Evolutionary conservation across 1,139 yeast species (phyloP).

Genomic region (Yamadazyma diospyri): DNA sequence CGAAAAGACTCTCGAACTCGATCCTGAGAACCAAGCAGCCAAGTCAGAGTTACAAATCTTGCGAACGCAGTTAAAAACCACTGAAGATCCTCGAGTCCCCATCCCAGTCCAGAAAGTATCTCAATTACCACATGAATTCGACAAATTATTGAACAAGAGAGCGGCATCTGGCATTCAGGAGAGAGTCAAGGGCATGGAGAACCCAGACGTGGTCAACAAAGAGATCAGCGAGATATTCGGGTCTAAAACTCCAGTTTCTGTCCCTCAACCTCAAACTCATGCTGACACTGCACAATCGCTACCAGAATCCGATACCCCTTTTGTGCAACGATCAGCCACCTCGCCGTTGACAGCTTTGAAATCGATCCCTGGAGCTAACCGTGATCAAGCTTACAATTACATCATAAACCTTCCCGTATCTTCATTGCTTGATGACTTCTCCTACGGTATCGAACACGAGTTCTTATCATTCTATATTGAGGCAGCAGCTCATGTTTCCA

Average conservation of each 20-base stretch:
- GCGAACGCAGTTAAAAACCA: not conserved
- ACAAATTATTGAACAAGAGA: slow-evolving; percentile 11
- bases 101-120: slow-evolving; percentile 46
- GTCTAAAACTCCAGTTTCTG: slow-evolving; percentile 2
- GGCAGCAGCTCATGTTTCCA: slow-evolving; percentile 30
- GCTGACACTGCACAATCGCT: too few species aligned
- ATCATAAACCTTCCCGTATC: slow-evolving; percentile 31
- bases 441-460: slow-evolving; percentile 55
- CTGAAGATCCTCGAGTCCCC: slow-evolving; percentile 9
- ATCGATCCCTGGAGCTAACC: slow-evolving; percentile 24
- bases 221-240: slow-evolving; percentile 12
- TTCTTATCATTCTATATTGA: slow-evolving; percentile 51
- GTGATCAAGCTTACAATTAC: slow-evolving; percentile 35
- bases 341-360: slow-evolving; percentile 26
- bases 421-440: slow-evolving; percentile 33
- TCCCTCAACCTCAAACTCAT: slow-evolving; percentile 1
- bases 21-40: slow-evolving; percentile 40
- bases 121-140: slow-evolving; percentile 35
- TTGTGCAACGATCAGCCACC: slow-evolving; percentile 28
- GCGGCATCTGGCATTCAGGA: slow-evolving; percentile 1
- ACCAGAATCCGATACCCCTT: too few species aligned
- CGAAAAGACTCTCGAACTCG: slow-evolving; percentile 40
- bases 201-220: slow-evolving; percentile 8
- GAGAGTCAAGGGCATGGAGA: too few species aligned
- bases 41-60: slow-evolving; percentile 19